Percentiles rank a stretch among this genome's conserved stretches.
Conservation (phyloP, 2,329 filamentous ascomycete species). For the Cordyceps cicadae region DNA sequence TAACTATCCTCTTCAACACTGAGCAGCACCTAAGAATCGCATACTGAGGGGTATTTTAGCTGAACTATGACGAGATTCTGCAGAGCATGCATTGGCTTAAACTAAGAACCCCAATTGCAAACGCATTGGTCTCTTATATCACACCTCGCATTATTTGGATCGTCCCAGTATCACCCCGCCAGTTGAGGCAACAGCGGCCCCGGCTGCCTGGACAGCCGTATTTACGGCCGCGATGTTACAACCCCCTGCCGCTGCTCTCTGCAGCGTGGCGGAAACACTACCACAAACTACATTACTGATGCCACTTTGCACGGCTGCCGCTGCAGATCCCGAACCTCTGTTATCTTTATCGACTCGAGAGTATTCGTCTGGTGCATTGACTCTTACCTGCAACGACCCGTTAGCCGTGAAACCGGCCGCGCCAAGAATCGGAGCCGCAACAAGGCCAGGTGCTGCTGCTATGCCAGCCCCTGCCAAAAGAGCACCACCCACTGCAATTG, state of each 20-base stretch:
- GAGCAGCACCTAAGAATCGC: not conserved
- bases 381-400: not conserved
- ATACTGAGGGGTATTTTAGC: not conserved
- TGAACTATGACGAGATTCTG: not conserved
- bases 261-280: not conserved
- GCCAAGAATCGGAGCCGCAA: not conserved
- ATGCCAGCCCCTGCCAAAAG: not conserved
- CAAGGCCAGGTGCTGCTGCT: not conserved
- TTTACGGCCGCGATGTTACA: not conserved
- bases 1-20: not conserved
- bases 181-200: not conserved
- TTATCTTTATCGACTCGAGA: not conserved
- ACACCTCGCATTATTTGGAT: not conserved
- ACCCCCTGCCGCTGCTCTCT: not conserved
- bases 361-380: not conserved
- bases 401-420: not conserved
- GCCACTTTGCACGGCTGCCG: not conserved
- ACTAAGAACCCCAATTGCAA: not conserved
- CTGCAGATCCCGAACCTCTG: not conserved
- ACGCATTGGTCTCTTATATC: not conserved
- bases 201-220: not conserved
- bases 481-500: not conserved
- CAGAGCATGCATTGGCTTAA: not conserved
- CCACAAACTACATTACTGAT: not conserved
- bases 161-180: not conserved